Conservation (phyloP, 1,284 basidiomycete species). For the Cryptococcus jaspeensis region DNA sequence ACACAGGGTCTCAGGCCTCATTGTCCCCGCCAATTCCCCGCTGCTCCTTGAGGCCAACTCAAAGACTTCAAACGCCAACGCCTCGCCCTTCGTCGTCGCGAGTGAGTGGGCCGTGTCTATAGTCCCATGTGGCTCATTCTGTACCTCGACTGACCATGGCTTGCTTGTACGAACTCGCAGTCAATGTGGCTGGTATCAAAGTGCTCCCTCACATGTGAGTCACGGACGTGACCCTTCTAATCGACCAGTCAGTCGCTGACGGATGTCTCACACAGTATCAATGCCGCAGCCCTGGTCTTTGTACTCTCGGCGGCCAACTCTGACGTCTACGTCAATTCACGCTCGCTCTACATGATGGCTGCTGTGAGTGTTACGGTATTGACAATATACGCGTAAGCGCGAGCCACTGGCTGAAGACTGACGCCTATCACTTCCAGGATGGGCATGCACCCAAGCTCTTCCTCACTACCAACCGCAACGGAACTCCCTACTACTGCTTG, state of each 20-base stretch:
- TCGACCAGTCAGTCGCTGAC: too few relatives aligned
- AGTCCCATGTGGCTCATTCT: neutral
- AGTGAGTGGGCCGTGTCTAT: too few relatives aligned
- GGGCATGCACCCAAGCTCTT: conserved; percentile 3
- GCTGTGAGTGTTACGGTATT: conserved; percentile 3
- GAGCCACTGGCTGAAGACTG: too few relatives aligned
- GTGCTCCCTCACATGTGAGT: conserved; percentile 55
- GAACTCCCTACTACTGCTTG: conserved; percentile 4
- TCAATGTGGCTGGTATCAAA: conserved; percentile 62
- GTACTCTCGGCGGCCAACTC: conserved; percentile 17
- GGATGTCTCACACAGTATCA: conserved; percentile 61
- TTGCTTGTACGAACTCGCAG: too few relatives aligned
- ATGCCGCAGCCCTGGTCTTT: conserved; percentile 72
- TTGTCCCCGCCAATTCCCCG: conserved; percentile 17
- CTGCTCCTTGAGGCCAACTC: conserved; percentile 17
- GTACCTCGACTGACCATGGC: conserved; percentile 3
- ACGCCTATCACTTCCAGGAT: too few relatives aligned
- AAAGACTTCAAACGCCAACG: conserved; percentile 18
- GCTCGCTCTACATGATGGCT: conserved; percentile 14
- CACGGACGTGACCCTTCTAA: too few relatives aligned
- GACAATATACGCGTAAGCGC: too few relatives aligned
- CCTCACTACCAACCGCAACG: neutral
- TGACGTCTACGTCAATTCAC: conserved; percentile 20
- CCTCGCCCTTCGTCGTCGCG: conserved; percentile 23
- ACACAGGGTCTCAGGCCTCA: conserved; percentile 3